Percentiles rank a stretch among this genome's conserved stretches.
These are phyloP conservation scores for Phytophthora quininea DNA, from an alignment of 352 stramenopile species.

Conservation along the genomic window DNA sequence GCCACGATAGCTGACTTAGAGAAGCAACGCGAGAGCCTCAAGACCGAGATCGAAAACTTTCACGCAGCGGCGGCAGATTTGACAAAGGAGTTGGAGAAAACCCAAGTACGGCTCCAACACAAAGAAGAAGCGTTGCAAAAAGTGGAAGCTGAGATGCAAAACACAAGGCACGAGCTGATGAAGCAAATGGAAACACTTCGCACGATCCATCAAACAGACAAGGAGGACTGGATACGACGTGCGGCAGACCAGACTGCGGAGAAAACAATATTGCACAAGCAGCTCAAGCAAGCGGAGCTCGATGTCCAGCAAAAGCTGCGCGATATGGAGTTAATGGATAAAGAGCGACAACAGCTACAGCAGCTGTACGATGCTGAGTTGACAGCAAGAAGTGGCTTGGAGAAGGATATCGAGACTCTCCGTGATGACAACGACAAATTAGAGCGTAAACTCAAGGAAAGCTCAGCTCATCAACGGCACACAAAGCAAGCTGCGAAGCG, in stretches of 20 bases:
- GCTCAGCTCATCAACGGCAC: slow-evolving; percentile 10
- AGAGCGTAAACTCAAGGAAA: slow-evolving; percentile 27
- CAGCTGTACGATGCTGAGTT: slow-evolving; percentile 42
- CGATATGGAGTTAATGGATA: slow-evolving; percentile 49
- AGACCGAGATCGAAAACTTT: slow-evolving; percentile 40
- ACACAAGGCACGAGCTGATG: slow-evolving; percentile 43
- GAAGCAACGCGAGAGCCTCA: slow-evolving; percentile 33
- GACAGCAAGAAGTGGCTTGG: slow-evolving; percentile 22
- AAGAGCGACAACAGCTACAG: slow-evolving; percentile 50
- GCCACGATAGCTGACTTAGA: slow-evolving; percentile 39
- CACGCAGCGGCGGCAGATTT: slow-evolving; percentile 31
- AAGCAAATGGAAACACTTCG: slow-evolving; percentile 46
- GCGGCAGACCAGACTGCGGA: slow-evolving; percentile 68
- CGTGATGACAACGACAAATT: slow-evolving; percentile 32
- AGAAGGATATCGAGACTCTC: slow-evolving; percentile 35
- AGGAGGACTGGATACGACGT: slow-evolving; percentile 68
- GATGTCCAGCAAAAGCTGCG: slow-evolving; percentile 31
- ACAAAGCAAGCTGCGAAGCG: slow-evolving; percentile 37
- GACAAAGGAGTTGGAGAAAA: slow-evolving; percentile 64
- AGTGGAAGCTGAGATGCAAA: slow-evolving; percentile 34
- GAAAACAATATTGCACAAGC: slow-evolving; percentile 55
- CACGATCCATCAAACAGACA: slow-evolving; percentile 44
- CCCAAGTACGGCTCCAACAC: slow-evolving; percentile 53
- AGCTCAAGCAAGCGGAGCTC: slow-evolving; percentile 50
- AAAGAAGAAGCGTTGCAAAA: slow-evolving; percentile 44